Evolutionary conservation across 331 rosid genomes (phyloP), one percentile per base, ranked within the genome.

Genomic region (Malus hybrid): DNA sequence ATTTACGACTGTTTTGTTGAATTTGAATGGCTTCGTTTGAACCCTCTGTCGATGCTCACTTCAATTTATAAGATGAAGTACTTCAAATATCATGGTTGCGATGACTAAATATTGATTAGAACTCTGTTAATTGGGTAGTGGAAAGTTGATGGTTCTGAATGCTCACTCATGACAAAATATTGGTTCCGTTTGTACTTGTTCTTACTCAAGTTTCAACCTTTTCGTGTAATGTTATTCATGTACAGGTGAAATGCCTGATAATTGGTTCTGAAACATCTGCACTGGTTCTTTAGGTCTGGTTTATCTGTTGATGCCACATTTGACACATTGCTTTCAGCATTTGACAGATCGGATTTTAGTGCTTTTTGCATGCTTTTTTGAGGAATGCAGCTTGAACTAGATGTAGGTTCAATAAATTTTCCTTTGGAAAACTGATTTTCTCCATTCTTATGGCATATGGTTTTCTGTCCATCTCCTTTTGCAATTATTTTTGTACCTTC

Each of bases 1-100:
- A 52, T 32, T 62, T 12, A 60, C 22, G 48, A 6, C 8, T 71
- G 44, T 57, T 66, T 10, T 18, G 36, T 67, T 79, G 6, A 14
- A 20, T 34, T 39, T 67, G 10, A 44, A 14, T 68, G 19, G 72
- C 55, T 72, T 76, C 44, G 76, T 74, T 83, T 18, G 48, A 27
- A 28, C 36, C 28, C 72, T 20, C 31, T 29, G 13, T 69, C 73
- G 22, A n/a, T 46, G 66, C 50, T 59, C 39, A 22, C 46, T 42
- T 42, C 46, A 42, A 42, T 42, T 42, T 42, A 10, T 42, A 42
- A 42, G 46, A 10, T 31, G 3, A 33, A 54, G 28, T 4, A 55
- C 19, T 57, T 33, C 10, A 24, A 36, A 14, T 13, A 15, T 5
- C 75, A 54, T 55, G 57, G 66, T 24, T 12, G 34, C 24, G 48